These are phyloP conservation scores for Eutrema japonicum DNA, from an alignment of 345 rosid species.

Conservation along the genomic window DNA sequence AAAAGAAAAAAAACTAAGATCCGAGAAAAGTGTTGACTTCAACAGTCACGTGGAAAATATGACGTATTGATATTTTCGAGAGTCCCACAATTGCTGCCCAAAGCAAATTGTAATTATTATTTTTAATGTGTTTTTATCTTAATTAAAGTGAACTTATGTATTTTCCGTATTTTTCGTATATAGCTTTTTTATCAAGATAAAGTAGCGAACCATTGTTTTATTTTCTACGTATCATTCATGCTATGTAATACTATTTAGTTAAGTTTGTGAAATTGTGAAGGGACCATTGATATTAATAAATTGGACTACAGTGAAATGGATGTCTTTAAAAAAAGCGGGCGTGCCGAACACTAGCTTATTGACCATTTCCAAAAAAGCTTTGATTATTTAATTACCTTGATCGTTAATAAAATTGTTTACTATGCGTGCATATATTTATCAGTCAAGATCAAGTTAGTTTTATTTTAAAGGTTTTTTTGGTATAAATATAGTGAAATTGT, in stretches of 20 bases:
- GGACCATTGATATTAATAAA: slow-evolving; percentile 1
- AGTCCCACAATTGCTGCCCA: not conserved
- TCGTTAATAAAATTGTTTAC: not conserved
- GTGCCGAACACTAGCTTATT: not conserved
- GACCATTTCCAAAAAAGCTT: slow-evolving; percentile 9
- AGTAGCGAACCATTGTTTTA: not conserved
- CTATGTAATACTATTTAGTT: not conserved
- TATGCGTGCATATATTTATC: not conserved
- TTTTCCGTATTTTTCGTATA: not conserved
- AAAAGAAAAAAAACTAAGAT: not conserved
- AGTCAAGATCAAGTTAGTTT: not conserved
- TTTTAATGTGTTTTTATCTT: no score
- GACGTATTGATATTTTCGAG: not conserved
- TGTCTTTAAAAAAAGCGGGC: not conserved
- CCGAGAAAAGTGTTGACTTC: slow-evolving; percentile 1
- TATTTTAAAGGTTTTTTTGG: not conserved
- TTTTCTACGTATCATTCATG: not conserved
- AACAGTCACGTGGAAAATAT: slow-evolving; percentile 5
- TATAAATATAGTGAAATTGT: not conserved
- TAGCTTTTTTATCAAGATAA: not conserved
- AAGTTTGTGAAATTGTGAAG: not conserved
- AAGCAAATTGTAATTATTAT: not conserved
- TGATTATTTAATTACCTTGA: not conserved
- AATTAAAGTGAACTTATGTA: not conserved
- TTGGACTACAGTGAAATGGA: not conserved